phyloP scores from a whole-genome alignment of 192 early-diverging fungal genomes.

The Thamnidium elegans region DNA sequence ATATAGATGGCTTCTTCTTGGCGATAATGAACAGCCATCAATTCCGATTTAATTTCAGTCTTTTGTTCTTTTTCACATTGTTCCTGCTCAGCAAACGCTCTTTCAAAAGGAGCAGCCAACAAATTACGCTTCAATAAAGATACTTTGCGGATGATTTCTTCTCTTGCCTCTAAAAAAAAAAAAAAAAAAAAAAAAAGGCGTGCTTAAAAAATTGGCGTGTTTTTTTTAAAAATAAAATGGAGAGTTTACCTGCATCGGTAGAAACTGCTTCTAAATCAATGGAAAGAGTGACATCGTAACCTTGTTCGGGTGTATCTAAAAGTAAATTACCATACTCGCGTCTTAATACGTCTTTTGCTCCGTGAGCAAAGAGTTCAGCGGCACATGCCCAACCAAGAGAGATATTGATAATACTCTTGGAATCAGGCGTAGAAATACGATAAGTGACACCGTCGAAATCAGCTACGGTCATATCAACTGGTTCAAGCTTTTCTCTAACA shows the following conservation, averaged over 20 bases:
- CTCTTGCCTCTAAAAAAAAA: slow-evolving; percentile 35
- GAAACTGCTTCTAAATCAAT: slow-evolving; percentile 80
- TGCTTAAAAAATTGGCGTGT: not conserved
- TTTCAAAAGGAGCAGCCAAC: slow-evolving; percentile 89
- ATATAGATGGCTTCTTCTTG: slow-evolving; percentile 93
- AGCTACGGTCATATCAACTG: slow-evolving; percentile 76
- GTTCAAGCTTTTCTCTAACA: slow-evolving; percentile 63
- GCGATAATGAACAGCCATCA: slow-evolving; percentile 94
- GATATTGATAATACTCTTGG: slow-evolving; percentile 57
- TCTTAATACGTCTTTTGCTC: slow-evolving; percentile 79
- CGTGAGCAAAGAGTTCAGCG: slow-evolving; percentile 73
- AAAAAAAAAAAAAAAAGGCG: slow-evolving; percentile 13
- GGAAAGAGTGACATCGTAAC: slow-evolving; percentile 79
- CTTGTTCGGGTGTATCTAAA: slow-evolving; percentile 53
- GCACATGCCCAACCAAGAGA: slow-evolving; percentile 87
- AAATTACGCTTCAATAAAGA: slow-evolving; percentile 92
- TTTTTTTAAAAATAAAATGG: not conserved
- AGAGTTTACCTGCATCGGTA: slow-evolving; percentile 62
- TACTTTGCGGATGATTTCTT: slow-evolving; percentile 75
- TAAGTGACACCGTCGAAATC: slow-evolving; percentile 98
- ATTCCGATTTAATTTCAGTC: slow-evolving; percentile 63
- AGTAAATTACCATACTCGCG: slow-evolving; percentile 79
- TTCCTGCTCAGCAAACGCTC: slow-evolving; percentile 81
- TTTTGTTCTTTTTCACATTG: slow-evolving; percentile 69
- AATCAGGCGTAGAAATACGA: slow-evolving; percentile 65